Percentiles rank a stretch among this genome's conserved stretches.
phyloP scores from a whole-genome alignment of 2,329 filamentous ascomycete species.

The Penicillium sp. region DNA sequence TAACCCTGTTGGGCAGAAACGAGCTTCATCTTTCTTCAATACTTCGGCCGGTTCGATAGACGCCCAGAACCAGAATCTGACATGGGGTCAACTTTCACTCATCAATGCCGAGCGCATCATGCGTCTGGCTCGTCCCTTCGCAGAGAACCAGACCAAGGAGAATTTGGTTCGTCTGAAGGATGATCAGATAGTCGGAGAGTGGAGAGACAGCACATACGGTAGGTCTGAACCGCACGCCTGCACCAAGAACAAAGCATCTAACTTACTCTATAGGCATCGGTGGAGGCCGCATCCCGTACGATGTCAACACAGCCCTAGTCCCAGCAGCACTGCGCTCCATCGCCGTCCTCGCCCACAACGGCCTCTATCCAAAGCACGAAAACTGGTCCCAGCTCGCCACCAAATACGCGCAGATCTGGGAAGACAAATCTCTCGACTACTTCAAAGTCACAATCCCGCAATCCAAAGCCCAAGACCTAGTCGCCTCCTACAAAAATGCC shows the following conservation, averaged over 20 bases:
- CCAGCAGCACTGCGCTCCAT: conserved; percentile 64
- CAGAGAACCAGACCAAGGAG: conserved; percentile 49
- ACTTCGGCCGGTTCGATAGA: conserved; percentile 52
- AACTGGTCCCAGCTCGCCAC: conserved; percentile 52
- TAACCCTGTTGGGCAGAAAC: conserved; percentile 43
- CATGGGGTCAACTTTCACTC: conserved; percentile 55
- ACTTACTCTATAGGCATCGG: conserved; percentile 45
- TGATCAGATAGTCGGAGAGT: conserved; percentile 59
- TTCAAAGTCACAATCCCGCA: conserved; percentile 54
- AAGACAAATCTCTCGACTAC: conserved; percentile 60
- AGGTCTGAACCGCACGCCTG: background rate
- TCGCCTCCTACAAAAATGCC: conserved; percentile 52
- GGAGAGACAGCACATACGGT: conserved; percentile 63
- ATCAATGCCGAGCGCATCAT: conserved; percentile 62
- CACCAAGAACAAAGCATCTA: background rate
- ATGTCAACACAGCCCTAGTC: conserved; percentile 65
- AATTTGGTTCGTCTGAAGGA: conserved; percentile 62
- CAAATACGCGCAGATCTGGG: conserved; percentile 61
- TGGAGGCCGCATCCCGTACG: conserved; percentile 64
- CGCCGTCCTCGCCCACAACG: conserved; percentile 51
- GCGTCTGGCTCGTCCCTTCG: conserved; percentile 57
- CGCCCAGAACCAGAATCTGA: conserved; percentile 54
- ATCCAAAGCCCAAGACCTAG: conserved; percentile 47
- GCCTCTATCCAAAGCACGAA: conserved; percentile 53
- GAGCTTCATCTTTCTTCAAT: conserved; percentile 41